phyloP scores from a whole-genome alignment of 768 basidiomycete species.

The Lactarius tabidus region DNA sequence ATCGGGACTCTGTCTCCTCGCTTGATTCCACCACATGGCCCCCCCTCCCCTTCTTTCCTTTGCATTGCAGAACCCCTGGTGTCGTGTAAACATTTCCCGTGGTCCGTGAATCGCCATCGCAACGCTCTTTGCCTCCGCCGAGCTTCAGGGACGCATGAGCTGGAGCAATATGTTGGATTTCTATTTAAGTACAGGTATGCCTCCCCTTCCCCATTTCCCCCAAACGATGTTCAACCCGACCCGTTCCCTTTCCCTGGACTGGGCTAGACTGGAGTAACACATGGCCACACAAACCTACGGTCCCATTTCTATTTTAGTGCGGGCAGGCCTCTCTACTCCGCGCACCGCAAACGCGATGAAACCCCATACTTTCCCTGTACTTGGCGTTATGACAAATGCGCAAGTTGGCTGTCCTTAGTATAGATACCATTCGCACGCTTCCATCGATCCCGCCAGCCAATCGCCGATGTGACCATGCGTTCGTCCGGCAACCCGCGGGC shows the following conservation, averaged over 20 bases:
- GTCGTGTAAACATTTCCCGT: too few species aligned
- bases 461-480: background rate
- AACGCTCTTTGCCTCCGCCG: background rate
- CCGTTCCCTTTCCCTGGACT: too few species aligned
- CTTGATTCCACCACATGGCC: background rate
- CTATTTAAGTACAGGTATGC: background rate
- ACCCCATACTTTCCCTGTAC: background rate
- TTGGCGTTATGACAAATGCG: background rate
- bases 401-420: background rate
- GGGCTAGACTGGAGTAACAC: too few species aligned
- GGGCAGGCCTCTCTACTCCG: too few species aligned
- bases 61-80: too few species aligned
- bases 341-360: background rate
- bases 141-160: background rate
- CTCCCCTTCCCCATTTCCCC: background rate
- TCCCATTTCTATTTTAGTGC: too few species aligned
- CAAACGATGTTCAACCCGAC: too few species aligned
- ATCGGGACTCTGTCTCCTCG: background rate
- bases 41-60: background rate
- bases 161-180: background rate
- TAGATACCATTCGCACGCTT: background rate
- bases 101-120: conserved; percentile 3
- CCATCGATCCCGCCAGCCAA: background rate
- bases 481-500: background rate
- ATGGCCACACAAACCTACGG: too few species aligned